A percentile compares a stretch with the other conserved stretches of the same genome.
Conservation (phyloP, 2,329 filamentous ascomycete species). For the Cladosporium sp. region DNA sequence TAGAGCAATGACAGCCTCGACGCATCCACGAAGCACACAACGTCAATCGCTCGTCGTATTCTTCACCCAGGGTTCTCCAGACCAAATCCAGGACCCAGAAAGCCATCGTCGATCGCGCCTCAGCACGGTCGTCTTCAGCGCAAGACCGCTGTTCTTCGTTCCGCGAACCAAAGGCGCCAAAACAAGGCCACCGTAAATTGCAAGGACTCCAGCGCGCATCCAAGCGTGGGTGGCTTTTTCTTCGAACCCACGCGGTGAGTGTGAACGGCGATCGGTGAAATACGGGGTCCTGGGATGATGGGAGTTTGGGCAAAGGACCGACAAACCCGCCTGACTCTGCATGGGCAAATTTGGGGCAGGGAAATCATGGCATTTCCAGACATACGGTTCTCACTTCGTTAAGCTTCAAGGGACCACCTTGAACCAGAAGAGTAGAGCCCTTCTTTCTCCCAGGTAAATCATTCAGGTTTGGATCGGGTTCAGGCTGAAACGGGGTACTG, state of each 20-base stretch:
- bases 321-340: neutral
- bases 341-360: neutral
- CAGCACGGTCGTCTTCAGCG: neutral
- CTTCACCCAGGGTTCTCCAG: neutral
- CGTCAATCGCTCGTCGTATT: neutral
- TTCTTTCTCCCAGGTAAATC: neutral
- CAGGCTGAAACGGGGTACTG: constrained; percentile 2
- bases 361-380: constrained; percentile 2
- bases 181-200: neutral
- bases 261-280: neutral
- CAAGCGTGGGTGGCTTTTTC: neutral
- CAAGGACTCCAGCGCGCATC: neutral
- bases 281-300: neutral
- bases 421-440: neutral
- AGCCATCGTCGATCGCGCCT: neutral
- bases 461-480: constrained; percentile 2
- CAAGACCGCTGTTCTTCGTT: neutral
- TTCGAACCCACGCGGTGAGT: neutral
- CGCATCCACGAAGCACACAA: neutral
- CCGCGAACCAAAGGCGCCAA: neutral
- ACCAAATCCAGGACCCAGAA: neutral
- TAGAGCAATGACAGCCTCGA: neutral
- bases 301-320: neutral
- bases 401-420: neutral
- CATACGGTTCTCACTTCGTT: constrained; percentile 3